Evolutionary conservation across 805 yeast species (phyloP).

Genomic region (Debaryomyces hansenii): DNA sequence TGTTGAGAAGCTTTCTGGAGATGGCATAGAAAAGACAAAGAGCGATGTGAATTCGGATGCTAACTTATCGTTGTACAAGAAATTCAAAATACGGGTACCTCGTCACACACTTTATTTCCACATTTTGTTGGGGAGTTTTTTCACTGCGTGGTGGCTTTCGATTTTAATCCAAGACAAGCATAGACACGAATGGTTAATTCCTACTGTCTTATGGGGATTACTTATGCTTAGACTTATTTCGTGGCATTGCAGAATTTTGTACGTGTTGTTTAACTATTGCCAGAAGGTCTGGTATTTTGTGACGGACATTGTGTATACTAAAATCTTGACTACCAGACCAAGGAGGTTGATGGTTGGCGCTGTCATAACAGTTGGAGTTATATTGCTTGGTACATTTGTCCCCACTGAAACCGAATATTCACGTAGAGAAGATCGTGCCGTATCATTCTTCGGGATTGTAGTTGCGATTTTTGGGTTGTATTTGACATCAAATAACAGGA

Average conservation of each 20-base stretch:
- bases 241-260: slow-evolving; percentile 41
- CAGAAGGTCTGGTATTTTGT: slow-evolving; percentile 28
- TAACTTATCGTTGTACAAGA: background rate
- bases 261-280: slow-evolving; percentile 18
- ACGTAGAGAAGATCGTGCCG: slow-evolving; percentile 50
- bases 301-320: slow-evolving; percentile 33
- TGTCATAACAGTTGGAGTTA: slow-evolving; percentile 43
- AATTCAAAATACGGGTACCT: slow-evolving; percentile 14
- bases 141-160: slow-evolving; percentile 60
- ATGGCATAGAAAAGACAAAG: too few relatives aligned
- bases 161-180: slow-evolving; percentile 50
- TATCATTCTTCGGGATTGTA: slow-evolving; percentile 56
- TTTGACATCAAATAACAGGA: slow-evolving; percentile 45
- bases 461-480: slow-evolving; percentile 47
- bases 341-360: slow-evolving; percentile 47
- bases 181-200: slow-evolving; percentile 56
- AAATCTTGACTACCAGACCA: slow-evolving; percentile 39
- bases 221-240: slow-evolving; percentile 53
- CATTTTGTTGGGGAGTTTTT: slow-evolving; percentile 34
- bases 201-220: slow-evolving; percentile 52
- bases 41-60: background rate
- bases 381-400: slow-evolving; percentile 56
- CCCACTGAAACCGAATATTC: slow-evolving; percentile 49
- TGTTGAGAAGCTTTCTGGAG: too few relatives aligned
- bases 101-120: slow-evolving; percentile 14